A percentile compares a stretch with the other conserved stretches of the same genome.
Conservation (phyloP, 2,329 filamentous ascomycete species). For the Epichloe scottii region DNA sequence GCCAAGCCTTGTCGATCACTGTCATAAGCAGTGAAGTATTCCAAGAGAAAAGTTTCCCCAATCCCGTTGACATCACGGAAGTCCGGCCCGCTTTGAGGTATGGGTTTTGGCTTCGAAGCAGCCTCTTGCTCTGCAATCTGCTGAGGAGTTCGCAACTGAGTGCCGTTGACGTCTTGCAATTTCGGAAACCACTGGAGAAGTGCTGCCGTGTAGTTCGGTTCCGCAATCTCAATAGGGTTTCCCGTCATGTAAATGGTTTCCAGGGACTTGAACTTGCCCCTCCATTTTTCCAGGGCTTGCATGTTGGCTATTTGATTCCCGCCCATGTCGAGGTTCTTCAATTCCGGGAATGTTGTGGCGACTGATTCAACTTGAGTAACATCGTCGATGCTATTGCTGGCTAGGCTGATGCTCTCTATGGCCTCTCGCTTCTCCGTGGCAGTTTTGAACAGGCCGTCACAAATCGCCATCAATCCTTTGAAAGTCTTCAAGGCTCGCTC, state of each 20-base stretch:
- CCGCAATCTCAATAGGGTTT: conserved; percentile 56
- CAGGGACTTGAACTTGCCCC: conserved; percentile 62
- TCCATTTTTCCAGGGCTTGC: conserved; percentile 61
- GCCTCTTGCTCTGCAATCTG: conserved; percentile 46
- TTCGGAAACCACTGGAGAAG: conserved; percentile 74
- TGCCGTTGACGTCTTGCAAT: conserved; percentile 63
- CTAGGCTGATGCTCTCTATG: conserved; percentile 70
- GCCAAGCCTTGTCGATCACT: conserved; percentile 51
- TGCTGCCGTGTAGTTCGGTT: conserved; percentile 51
- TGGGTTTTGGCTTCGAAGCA: conserved; percentile 38
- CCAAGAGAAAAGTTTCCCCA: conserved; percentile 61
- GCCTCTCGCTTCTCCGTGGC: conserved; percentile 61
- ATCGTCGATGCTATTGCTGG: conserved; percentile 65
- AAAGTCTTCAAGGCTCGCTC: conserved; percentile 78
- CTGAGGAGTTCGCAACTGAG: conserved; percentile 60
- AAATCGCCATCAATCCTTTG: conserved; percentile 79
- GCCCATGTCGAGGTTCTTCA: conserved; percentile 82
- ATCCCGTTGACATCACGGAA: conserved; percentile 65
- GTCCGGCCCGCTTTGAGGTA: conserved; percentile 51
- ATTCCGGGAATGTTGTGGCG: conserved; percentile 66
- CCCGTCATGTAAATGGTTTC: conserved; percentile 69
- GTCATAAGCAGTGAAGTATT: conserved; percentile 66
- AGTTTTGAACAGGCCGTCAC: conserved; percentile 63
- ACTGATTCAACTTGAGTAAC: conserved; percentile 62
- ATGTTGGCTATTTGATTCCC: conserved; percentile 64